These are phyloP conservation scores for Lactarius indigo DNA, from an alignment of 768 basidiomycete species.

Conservation along the genomic window DNA sequence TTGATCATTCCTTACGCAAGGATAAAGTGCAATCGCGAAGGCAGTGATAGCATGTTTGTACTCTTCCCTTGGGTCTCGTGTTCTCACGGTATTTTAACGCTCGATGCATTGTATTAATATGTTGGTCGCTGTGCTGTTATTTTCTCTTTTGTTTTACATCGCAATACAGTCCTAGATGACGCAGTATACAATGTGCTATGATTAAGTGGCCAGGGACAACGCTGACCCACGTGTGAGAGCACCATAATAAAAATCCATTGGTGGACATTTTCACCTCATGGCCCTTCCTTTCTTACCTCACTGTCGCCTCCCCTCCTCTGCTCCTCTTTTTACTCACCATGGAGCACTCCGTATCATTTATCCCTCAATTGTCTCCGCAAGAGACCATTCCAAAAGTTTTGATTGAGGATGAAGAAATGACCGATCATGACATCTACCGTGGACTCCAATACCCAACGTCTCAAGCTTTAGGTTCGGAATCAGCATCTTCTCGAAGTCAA, in stretches of 20 bases:
- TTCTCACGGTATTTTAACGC: neutral
- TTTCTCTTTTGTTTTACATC: neutral
- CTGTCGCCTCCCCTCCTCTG: neutral
- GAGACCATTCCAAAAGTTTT: conserved; percentile 6
- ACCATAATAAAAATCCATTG: neutral
- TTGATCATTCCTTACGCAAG: neutral
- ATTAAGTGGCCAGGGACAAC: neutral
- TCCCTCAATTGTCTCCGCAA: conserved; percentile 8
- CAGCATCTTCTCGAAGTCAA: conserved; percentile 30
- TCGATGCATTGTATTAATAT: conserved; percentile 9
- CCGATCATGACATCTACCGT: conserved; percentile 58
- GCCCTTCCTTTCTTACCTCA: neutral
- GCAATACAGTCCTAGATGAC: neutral
- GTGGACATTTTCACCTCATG: conserved; percentile 5
- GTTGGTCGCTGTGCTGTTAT: conserved; percentile 10
- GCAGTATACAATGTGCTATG: neutral
- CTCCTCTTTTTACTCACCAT: neutral
- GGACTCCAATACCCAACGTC: conserved; percentile 43
- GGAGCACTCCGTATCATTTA: conserved; percentile 17
- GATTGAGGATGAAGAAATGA: conserved; percentile 18
- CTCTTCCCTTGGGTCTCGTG: conserved; percentile 1
- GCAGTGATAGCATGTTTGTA: neutral
- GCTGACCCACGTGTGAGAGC: neutral
- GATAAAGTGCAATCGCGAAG: conserved; percentile 11
- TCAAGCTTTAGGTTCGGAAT: conserved; percentile 30